Percentiles rank a stretch among this genome's conserved stretches.
Evolutionary conservation across 1,284 basidiomycete species (phyloP).

Genomic region (Pseudozyma pruni): DNA sequence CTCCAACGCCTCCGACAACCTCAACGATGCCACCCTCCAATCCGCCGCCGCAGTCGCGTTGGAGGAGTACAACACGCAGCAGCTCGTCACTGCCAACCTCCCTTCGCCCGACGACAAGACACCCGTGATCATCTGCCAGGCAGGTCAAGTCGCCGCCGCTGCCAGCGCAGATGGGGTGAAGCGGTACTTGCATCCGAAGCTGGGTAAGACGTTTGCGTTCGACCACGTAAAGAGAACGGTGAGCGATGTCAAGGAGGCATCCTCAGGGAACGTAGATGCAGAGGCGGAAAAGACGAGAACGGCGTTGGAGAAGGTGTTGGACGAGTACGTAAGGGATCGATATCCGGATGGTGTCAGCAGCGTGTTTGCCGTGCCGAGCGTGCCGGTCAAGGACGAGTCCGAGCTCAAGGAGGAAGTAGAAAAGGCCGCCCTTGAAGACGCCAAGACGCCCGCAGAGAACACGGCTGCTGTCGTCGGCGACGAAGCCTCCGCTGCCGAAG

Average conservation of each 20-base stretch:
- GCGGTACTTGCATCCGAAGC: slow-evolving; percentile 39
- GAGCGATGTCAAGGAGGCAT: slow-evolving; percentile 23
- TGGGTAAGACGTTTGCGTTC: slow-evolving; percentile 35
- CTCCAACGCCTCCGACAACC: slow-evolving; percentile 23
- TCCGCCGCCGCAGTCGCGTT: slow-evolving; percentile 34
- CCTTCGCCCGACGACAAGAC: slow-evolving; percentile 2
- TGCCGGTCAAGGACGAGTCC: slow-evolving; percentile 16
- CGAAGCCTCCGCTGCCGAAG: not conserved
- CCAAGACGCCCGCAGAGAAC: slow-evolving; percentile 28
- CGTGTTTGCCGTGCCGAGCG: slow-evolving; percentile 42
- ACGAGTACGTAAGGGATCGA: slow-evolving; percentile 54
- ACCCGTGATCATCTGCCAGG: slow-evolving; percentile 42
- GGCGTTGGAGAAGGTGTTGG: slow-evolving; percentile 46
- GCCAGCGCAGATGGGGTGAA: slow-evolving; percentile 6
- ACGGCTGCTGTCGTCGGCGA: slow-evolving; percentile 12
- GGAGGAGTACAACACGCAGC: slow-evolving; percentile 53
- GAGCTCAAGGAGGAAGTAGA: slow-evolving; percentile 12
- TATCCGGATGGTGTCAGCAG: slow-evolving; percentile 59
- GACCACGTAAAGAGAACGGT: slow-evolving; percentile 40
- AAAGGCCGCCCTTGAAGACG: slow-evolving; percentile 22
- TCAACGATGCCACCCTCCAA: slow-evolving; percentile 39
- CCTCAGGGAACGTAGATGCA: not conserved
- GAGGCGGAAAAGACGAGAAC: slow-evolving; percentile 30
- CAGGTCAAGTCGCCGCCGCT: slow-evolving; percentile 14
- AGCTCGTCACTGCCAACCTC: slow-evolving; percentile 42